phyloP scores from a whole-genome alignment of 1,284 basidiomycete genomes.

The Ganoderma lingzhi region DNA sequence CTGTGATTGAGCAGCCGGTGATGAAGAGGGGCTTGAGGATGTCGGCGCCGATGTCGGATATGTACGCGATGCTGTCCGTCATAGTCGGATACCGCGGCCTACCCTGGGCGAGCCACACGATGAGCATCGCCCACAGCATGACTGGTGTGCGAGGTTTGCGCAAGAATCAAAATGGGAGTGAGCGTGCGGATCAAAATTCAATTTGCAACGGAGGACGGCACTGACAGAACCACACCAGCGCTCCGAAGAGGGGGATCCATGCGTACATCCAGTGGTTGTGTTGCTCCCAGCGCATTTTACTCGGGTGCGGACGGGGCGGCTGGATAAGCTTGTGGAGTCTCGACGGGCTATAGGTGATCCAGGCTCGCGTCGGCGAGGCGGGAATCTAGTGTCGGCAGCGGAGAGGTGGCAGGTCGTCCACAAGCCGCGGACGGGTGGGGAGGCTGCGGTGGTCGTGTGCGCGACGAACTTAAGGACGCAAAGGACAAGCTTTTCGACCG shows the following conservation, averaged over 20 bases:
- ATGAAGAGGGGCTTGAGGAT: slow-evolving; percentile 78
- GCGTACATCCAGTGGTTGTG: slow-evolving; percentile 66
- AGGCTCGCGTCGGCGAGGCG: not conserved
- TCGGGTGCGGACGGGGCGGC: slow-evolving; percentile 3
- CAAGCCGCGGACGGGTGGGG: not conserved
- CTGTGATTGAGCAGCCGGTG: slow-evolving; percentile 66
- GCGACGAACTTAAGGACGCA: not conserved
- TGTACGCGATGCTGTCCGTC: slow-evolving; percentile 70
- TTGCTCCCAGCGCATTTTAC: slow-evolving; percentile 31
- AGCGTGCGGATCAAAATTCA: not conserved
- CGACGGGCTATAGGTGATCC: not conserved
- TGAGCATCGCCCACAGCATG: slow-evolving; percentile 70
- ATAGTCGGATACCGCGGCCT: slow-evolving; percentile 56
- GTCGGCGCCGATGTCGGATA: slow-evolving; percentile 77
- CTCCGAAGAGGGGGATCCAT: slow-evolving; percentile 66
- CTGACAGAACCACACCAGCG: slow-evolving; percentile 72
- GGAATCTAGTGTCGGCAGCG: not conserved
- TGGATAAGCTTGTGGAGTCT: not conserved
- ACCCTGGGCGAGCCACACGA: slow-evolving; percentile 66
- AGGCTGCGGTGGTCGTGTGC: not conserved
- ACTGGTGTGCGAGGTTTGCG: slow-evolving; percentile 40
- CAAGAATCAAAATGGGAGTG: not conserved
- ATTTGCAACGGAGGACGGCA: slow-evolving; percentile 16
- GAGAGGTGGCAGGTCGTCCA: not conserved
- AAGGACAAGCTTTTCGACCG: not conserved